These are phyloP conservation scores for Cadophora sp. DNA, from an alignment of 2,329 filamentous ascomycete genomes.

Conservation along the genomic window DNA sequence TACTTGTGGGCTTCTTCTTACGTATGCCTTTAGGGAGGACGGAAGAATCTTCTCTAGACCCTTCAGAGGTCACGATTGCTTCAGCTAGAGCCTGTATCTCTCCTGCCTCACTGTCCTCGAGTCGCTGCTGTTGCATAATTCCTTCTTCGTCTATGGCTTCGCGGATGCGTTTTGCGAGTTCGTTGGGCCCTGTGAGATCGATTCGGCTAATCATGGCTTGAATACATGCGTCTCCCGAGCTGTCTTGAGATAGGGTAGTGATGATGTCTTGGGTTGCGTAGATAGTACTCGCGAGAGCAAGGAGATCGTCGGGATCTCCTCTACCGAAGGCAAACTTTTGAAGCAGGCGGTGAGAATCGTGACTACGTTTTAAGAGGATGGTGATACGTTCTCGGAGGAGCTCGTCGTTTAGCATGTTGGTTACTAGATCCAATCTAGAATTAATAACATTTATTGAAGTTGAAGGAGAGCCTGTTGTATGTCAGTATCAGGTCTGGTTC, in stretches of 20 bases:
- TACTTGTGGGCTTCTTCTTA: constrained; percentile 53
- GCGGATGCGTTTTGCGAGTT: constrained; percentile 74
- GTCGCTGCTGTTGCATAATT: constrained; percentile 78
- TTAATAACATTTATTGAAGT: constrained; percentile 84
- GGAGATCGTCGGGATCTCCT: constrained; percentile 89
- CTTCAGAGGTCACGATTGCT: constrained; percentile 72
- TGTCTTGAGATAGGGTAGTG: constrained; percentile 49
- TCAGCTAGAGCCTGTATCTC: constrained; percentile 77
- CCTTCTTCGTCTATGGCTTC: constrained; percentile 92
- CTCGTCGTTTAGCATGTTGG: constrained; percentile 71
- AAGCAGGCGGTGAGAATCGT: constrained; percentile 87
- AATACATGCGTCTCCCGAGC: constrained; percentile 48
- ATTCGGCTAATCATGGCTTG: constrained; percentile 61
- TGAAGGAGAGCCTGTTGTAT: constrained; percentile 72
- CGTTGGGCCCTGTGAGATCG: constrained; percentile 68
- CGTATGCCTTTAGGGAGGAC: constrained; percentile 49
- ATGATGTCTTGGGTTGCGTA: constrained; percentile 73
- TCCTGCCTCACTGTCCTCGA: constrained; percentile 74
- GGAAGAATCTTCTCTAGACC: constrained; percentile 61
- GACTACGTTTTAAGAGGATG: constrained; percentile 72
- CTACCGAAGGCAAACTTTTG: constrained; percentile 94
- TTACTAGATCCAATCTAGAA: constrained; percentile 80
- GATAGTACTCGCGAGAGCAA: constrained; percentile 84
- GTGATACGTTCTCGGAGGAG: constrained; percentile 74
- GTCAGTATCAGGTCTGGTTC: constrained; percentile 18